Base-by-base conservation (phyloP, 495 filamentous ascomycete species). In the Parathielavia hyrcaniae region DNA sequence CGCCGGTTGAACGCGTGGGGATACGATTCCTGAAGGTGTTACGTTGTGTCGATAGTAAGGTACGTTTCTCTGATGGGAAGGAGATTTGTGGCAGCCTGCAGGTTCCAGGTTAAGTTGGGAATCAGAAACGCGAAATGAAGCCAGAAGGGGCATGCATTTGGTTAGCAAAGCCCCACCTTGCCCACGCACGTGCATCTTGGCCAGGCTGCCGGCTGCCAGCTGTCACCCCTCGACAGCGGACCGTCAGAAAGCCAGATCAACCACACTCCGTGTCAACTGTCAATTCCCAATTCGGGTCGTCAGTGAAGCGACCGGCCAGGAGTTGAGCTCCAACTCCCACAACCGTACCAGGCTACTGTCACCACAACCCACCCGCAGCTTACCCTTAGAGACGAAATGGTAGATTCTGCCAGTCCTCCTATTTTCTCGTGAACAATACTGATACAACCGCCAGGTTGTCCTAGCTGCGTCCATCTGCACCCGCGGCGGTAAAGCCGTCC, bases 391-490 rank as follows among this genome's bases (percentile, higher is more conserved):
- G 34, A 56, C 58, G 64, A 66, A 55, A 69, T 69, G 67, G 67
- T 69, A 59, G n/a, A 19, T 4, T 23, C 1, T 32, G 30, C 38
- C 32, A 40, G 19, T 12, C 14, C 19, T 16, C 22, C 19, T 50
- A n/a, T n/a, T 13, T n/a, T 12, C 12, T 41, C 14, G 22, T 44
- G 19, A 19, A 34, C 26, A 50, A 61, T 22, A 22, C 62, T 68
- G 35, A 68, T 54, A 19, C 12, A 40, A 20, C 1, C 9, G 34
- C 32, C 40, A 72, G 93, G 93, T 98, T 73, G 88, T 98, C 70
- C 89, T 98, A 68, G 93, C 93, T 74, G 93, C 93, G 55, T 97
- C 95, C 68, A 96, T 98, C 79, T 97, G 93, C 74, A 97, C 95
- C 68, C 87, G 93, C 60, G 93, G 93, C 69, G 93, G 93, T 63